Conservation (phyloP, 116 monocot species). For the Trichopus zeylanicus region DNA sequence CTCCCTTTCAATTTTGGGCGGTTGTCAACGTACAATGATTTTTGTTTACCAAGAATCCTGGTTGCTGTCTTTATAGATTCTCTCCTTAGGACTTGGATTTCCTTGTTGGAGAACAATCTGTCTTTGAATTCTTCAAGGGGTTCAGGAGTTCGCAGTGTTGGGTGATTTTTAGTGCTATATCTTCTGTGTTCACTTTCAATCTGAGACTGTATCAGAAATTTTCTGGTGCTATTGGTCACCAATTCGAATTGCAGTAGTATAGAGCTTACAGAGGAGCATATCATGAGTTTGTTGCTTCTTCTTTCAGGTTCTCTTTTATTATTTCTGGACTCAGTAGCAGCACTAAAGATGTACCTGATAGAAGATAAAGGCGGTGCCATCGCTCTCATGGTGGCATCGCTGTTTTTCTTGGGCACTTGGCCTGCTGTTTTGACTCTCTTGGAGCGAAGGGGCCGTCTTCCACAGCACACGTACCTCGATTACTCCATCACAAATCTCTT, state of each 20-base stretch:
- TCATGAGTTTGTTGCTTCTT: slow-evolving; percentile 2
- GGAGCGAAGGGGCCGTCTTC: slow-evolving; percentile 76
- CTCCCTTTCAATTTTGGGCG: too few relatives aligned
- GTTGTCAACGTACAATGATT: too few relatives aligned
- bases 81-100: too few relatives aligned
- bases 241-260: too few relatives aligned
- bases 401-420: slow-evolving; percentile 82
- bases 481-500: slow-evolving; percentile 87
- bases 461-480: slow-evolving; percentile 88
- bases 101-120: too few relatives aligned
- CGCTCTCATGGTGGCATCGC: slow-evolving; percentile 69
- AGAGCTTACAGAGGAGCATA: neutral
- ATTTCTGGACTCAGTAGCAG: neutral
- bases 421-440: slow-evolving; percentile 74
- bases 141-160: too few relatives aligned
- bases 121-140: too few relatives aligned
- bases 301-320: slow-evolving; percentile 14
- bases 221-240: neutral
- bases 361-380: slow-evolving; percentile 84
- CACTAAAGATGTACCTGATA: slow-evolving; percentile 55
- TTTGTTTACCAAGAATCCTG: too few relatives aligned
- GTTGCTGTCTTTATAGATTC: too few relatives aligned
- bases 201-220: too few relatives aligned
- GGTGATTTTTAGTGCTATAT: too few relatives aligned
- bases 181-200: too few relatives aligned